Percentiles rank a stretch among this genome's conserved stretches.
These are phyloP conservation scores for Eutypella sp. DNA, from an alignment of 2,329 filamentous ascomycete species.

Conservation along the genomic window DNA sequence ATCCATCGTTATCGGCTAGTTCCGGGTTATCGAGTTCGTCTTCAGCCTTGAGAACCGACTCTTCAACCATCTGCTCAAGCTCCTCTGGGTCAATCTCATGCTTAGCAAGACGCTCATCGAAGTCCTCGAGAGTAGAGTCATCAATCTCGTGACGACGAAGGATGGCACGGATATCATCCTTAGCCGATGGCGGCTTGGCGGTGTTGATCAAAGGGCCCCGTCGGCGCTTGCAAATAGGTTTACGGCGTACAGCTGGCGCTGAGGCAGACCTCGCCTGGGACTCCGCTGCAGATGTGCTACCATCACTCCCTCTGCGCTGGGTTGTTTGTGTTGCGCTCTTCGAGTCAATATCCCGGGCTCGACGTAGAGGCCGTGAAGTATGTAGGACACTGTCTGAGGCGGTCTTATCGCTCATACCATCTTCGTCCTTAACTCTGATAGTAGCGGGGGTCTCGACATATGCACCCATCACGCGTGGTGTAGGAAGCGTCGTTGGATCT, in stretches of 20 bases:
- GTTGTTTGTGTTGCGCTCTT: constrained; percentile 6
- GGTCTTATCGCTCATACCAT: constrained; percentile 7
- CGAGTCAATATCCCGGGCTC: constrained; percentile 6
- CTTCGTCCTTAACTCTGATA: constrained; percentile 23
- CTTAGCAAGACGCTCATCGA: constrained; percentile 45
- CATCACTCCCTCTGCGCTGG: constrained; percentile 6
- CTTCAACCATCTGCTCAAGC: constrained; percentile 22
- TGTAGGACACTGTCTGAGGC: constrained; percentile 2
- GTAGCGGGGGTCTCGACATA: constrained; percentile 54
- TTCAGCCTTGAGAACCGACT: constrained; percentile 21
- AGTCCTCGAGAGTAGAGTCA: constrained; percentile 55
- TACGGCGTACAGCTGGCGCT: constrained; percentile 27
- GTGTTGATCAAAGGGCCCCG: constrained; percentile 47
- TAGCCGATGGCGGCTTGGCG: constrained; percentile 48
- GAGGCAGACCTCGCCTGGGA: constrained; percentile 19
- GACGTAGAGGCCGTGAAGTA: background rate
- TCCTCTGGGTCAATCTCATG: constrained; percentile 27
- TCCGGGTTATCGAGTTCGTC: constrained; percentile 17
- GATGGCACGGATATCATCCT: constrained; percentile 51
- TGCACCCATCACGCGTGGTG: constrained; percentile 50
- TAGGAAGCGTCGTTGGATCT: constrained; percentile 46
- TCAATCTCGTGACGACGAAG: constrained; percentile 50
- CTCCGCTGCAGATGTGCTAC: constrained; percentile 3
- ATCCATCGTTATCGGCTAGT: constrained; percentile 32
- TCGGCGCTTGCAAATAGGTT: constrained; percentile 37